Percentiles rank a stretch among this genome's conserved stretches.
Evolutionary conservation across 2,329 filamentous ascomycete species (phyloP).

Genomic region (Blumeria graminis): DNA sequence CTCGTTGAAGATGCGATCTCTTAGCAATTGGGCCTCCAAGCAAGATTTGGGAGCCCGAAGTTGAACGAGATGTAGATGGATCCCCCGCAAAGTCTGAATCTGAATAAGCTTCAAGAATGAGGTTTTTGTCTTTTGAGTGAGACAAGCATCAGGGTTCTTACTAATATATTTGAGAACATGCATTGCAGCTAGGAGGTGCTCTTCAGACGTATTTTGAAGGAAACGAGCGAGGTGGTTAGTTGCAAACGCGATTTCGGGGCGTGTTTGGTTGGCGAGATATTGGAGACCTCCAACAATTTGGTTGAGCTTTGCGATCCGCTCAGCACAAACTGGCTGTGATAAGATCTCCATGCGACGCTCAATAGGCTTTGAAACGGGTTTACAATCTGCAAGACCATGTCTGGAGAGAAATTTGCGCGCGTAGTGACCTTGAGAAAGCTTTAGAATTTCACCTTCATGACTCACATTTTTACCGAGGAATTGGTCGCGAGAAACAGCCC

Average conservation of each 20-base stretch:
- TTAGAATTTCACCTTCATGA: not conserved
- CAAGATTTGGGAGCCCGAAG: not conserved
- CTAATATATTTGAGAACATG: not conserved
- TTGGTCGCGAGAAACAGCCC: not conserved
- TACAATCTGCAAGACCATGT: not conserved
- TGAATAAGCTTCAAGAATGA: not conserved
- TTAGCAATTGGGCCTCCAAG: not conserved
- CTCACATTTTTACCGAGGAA: not conserved
- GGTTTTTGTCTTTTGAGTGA: not conserved
- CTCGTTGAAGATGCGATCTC: not conserved
- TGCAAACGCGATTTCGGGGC: not conserved
- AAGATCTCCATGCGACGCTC: not conserved
- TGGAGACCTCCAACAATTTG: not conserved
- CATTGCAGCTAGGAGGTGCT: not conserved
- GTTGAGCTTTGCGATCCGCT: not conserved
- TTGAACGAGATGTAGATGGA: not conserved
- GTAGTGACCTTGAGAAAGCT: not conserved
- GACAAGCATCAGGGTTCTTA: not conserved
- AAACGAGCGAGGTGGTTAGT: not conserved
- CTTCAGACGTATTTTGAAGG: not conserved
- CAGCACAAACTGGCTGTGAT: not conserved
- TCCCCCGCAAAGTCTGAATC: not conserved
- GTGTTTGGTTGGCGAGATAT: not conserved
- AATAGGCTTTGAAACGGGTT: not conserved
- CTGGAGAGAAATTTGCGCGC: not conserved